These are phyloP conservation scores for Tricholoma flavovirens DNA, from an alignment of 768 basidiomycete species.

Conservation along the genomic window DNA sequence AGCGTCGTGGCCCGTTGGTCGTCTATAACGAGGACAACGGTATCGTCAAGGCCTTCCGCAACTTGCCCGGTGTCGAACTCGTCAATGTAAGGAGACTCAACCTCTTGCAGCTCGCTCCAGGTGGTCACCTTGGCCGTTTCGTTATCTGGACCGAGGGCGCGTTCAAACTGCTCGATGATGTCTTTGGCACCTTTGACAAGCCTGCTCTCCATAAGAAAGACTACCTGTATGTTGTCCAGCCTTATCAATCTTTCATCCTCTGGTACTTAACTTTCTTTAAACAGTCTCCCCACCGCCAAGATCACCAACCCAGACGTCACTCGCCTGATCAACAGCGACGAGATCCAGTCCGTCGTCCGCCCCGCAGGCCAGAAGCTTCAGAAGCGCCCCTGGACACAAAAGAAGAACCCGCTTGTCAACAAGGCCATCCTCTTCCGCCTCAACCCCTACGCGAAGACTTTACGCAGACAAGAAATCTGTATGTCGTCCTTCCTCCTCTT, in stretches of 20 bases:
- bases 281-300: slow-evolving; percentile 92
- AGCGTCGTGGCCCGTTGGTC: slow-evolving; percentile 94
- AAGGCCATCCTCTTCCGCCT: slow-evolving; percentile 92
- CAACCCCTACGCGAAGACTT: slow-evolving; percentile 97
- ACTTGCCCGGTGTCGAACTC: slow-evolving; percentile 96
- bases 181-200: slow-evolving; percentile 94
- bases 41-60: slow-evolving; percentile 97
- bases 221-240: slow-evolving; percentile 62
- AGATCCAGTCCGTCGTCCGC: slow-evolving; percentile 96
- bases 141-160: slow-evolving; percentile 98
- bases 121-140: slow-evolving; percentile 98
- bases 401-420: slow-evolving; percentile 98
- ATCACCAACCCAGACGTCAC: slow-evolving; percentile 96
- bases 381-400: slow-evolving; percentile 97
- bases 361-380: slow-evolving; percentile 78
- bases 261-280: too few relatives aligned
- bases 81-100: slow-evolving; percentile 93
- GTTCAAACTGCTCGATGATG: slow-evolving; percentile 86
- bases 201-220: slow-evolving; percentile 83
- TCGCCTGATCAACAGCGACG: slow-evolving; percentile 95
- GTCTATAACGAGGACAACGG: slow-evolving; percentile 98
- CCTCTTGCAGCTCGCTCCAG: slow-evolving; percentile 97
- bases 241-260: too few relatives aligned
- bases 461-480: slow-evolving; percentile 87
- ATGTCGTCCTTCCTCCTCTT: too few relatives aligned